Evolutionary conservation across 1,284 basidiomycete genomes (phyloP), one percentile per base, ranked within the genome.

Genomic region (Ceratobasidium sp.): DNA sequence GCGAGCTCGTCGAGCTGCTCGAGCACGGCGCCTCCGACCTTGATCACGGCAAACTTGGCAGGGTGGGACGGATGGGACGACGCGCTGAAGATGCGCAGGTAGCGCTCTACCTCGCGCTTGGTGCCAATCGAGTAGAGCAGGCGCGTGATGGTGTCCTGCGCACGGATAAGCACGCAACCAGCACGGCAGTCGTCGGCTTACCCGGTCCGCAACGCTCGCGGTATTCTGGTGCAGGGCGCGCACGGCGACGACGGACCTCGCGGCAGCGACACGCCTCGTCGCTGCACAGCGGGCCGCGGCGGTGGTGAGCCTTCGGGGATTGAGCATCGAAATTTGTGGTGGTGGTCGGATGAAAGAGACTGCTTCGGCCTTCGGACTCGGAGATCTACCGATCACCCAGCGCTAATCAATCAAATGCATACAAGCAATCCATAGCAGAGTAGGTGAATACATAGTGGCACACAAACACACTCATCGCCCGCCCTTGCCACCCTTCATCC

Each of bases 81-180:
- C 31, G 93, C 91, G 14, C 94, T 95, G 82, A 98, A 98, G 81
- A 98, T 98, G 72, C 96, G 91, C 61, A 98, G 90, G 85, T 98
- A 96, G 78, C 96, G 90, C 82, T 97, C 95, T 76, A 98, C 96
- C 83, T 98, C 96, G 78, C 95, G 92, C 80, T 96, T 95, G 31
- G 93, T 94, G 63, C 96, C 96, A 77, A 98, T 92, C 46, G 95
- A 98, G 84, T 98, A 98, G 54, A 98, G 87, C 24, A 98, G 86
- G 66, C 96, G 91, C 71, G 95, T 95, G 79, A 96, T 96, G 2
- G 94, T 96, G 81, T 96, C 94, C 94, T 96, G 58, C 19, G 14
- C 22, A n/a, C 19, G 37, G 22, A 8, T 54, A 7, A 59, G 73
- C 63, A 41, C 34, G 11, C 14, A n/a, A 11, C 37, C 2, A n/a